A percentile compares a stretch with the other conserved stretches of the same genome.
Evolutionary conservation across 352 stramenopile genomes (phyloP).

Genomic region (Pythium biforme): DNA sequence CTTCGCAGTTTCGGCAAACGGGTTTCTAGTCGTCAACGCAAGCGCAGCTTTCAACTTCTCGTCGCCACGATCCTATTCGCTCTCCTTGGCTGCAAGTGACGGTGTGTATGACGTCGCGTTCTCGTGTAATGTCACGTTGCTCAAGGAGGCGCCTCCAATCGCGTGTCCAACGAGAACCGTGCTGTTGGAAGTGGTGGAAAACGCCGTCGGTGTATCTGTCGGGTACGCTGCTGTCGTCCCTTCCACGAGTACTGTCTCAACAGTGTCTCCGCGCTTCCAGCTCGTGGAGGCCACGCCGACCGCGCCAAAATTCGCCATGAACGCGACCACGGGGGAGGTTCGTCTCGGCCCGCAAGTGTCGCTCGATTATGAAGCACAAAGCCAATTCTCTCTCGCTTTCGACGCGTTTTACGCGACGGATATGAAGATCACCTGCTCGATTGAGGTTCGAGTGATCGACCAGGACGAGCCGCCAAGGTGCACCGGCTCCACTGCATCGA

Average conservation of each 20-base stretch:
- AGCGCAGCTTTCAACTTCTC: constrained; percentile 25
- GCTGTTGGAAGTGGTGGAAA: constrained; percentile 18
- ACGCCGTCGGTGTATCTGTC: constrained; percentile 6
- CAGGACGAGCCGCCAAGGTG: constrained; percentile 51
- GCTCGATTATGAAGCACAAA: constrained; percentile 42
- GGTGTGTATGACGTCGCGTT: constrained; percentile 27
- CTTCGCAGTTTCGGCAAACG: constrained; percentile 9
- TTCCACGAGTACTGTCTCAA: background rate
- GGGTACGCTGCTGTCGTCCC: constrained; percentile 6
- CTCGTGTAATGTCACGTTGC: constrained; percentile 22
- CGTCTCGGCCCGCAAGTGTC: constrained; percentile 26
- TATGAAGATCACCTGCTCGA: constrained; percentile 40
- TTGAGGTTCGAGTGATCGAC: constrained; percentile 40
- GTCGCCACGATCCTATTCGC: constrained; percentile 14
- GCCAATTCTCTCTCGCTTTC: constrained; percentile 34
- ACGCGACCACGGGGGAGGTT: constrained; percentile 35
- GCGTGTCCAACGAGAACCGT: constrained; percentile 21
- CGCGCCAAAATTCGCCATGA: constrained; percentile 32
- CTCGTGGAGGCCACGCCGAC: background rate
- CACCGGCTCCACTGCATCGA: constrained; percentile 7
- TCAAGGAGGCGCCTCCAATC: constrained; percentile 37
- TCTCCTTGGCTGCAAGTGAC: constrained; percentile 19
- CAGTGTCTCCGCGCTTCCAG: background rate
- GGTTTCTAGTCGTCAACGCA: constrained; percentile 17
- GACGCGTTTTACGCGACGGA: constrained; percentile 34